Conservation (phyloP, 495 filamentous ascomycete genomes). For the Lophiotrema nucula region DNA sequence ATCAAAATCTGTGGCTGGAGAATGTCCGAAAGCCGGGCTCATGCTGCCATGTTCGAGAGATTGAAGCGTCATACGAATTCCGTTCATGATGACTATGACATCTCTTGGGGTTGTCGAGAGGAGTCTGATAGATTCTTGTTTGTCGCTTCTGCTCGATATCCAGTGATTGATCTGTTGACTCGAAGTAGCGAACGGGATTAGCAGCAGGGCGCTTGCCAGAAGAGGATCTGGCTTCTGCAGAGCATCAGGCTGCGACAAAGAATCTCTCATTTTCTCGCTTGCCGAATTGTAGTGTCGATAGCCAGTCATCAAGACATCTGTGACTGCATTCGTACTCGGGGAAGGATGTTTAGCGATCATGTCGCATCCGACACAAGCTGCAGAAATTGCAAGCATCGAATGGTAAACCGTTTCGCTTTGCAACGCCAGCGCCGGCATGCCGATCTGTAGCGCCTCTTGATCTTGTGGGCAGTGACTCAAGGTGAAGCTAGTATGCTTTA, state of each 20-base stretch:
- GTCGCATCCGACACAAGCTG: conserved; percentile 12
- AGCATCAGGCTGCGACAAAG: conserved; percentile 2
- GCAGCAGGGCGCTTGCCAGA: conserved; percentile 4
- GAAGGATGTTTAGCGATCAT: conserved; percentile 14
- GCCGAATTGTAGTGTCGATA: conserved; percentile 16
- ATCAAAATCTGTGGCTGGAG: too few relatives aligned
- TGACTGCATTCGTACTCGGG: conserved; percentile 4
- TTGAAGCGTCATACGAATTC: conserved; percentile 4
- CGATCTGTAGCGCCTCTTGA: background rate
- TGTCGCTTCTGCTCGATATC: conserved; percentile 9
- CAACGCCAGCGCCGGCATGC: conserved; percentile 15
- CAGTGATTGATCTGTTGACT: conserved; percentile 16
- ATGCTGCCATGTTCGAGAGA: background rate
- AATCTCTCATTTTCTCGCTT: conserved; percentile 17
- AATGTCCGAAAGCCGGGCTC: too few relatives aligned
- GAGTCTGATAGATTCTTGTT: background rate
- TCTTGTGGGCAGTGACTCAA: conserved; percentile 5
- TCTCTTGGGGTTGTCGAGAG: conserved; percentile 12
- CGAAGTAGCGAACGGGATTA: conserved; percentile 4
- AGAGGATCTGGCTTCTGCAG: conserved; percentile 2
- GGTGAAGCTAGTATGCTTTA: conserved; percentile 14
- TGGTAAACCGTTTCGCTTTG: conserved; percentile 12
- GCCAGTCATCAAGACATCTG: conserved; percentile 14
- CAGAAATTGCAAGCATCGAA: conserved; percentile 10
- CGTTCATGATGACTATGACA: conserved; percentile 10